These are phyloP conservation scores for Acarospora socialis DNA, from an alignment of 2,329 filamentous ascomycete genomes.

Conservation along the genomic window DNA sequence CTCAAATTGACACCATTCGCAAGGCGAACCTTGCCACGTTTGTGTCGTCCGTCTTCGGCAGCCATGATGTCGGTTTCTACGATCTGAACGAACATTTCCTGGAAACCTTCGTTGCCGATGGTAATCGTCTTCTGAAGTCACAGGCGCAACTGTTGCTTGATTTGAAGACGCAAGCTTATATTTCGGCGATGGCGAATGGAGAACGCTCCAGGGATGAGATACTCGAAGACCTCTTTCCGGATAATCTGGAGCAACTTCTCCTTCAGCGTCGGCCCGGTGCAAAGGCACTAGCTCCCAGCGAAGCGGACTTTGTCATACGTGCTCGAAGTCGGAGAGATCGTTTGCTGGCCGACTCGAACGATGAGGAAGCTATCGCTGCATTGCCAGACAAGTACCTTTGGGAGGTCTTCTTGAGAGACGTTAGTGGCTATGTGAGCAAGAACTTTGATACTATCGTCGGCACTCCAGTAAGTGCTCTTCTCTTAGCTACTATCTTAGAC, in stretches of 20 bases:
- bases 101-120: conserved; percentile 48
- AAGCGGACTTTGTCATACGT: conserved; percentile 45
- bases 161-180: conserved; percentile 53
- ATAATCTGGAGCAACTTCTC: conserved; percentile 40
- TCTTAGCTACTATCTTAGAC: conserved; percentile 1
- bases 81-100: conserved; percentile 50
- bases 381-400: conserved; percentile 48
- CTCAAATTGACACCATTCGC: conserved; percentile 44
- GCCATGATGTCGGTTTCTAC: conserved; percentile 49
- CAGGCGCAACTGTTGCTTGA: conserved; percentile 48
- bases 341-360: conserved; percentile 40
- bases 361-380: conserved; percentile 32
- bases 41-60: conserved; percentile 48
- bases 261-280: conserved; percentile 40
- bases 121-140: conserved; percentile 42
- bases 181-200: conserved; percentile 44
- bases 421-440: conserved; percentile 44
- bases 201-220: conserved; percentile 41
- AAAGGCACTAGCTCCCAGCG: conserved; percentile 40
- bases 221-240: conserved; percentile 45
- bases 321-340: conserved; percentile 41
- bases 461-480: conserved; percentile 26
- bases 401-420: conserved; percentile 47
- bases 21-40: conserved; percentile 53
- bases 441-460: conserved; percentile 39